Percentiles rank a stretch among this genome's conserved stretches.
Evolutionary conservation across 257 asterid species (phyloP).

Genomic region (Nicotiana otophora): DNA sequence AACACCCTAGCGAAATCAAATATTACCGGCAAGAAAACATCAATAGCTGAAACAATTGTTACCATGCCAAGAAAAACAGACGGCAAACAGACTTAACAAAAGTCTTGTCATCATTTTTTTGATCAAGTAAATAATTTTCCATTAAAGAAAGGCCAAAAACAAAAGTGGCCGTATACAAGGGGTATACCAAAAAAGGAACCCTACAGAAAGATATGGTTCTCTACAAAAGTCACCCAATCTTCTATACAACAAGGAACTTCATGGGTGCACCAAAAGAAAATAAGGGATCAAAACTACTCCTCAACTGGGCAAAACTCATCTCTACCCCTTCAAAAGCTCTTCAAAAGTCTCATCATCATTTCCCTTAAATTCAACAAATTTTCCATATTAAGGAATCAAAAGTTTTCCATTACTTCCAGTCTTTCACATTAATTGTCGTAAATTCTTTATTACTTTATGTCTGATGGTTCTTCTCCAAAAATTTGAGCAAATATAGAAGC

Average conservation of each 20-base stretch:
- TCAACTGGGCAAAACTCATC: too few relatives aligned
- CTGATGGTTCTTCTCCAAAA: not conserved
- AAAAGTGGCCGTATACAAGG: too few relatives aligned
- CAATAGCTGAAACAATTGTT: not conserved
- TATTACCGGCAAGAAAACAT: constrained; percentile 5
- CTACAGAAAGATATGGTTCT: too few relatives aligned
- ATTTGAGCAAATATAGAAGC: not conserved
- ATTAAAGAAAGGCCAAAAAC: too few relatives aligned
- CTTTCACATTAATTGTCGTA: not conserved
- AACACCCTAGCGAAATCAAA: constrained; percentile 42
- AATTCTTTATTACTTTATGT: not conserved
- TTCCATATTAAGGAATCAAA: not conserved
- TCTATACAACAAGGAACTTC: too few relatives aligned
- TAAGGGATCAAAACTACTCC: too few relatives aligned
- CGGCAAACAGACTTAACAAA: not conserved
- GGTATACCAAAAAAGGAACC: too few relatives aligned
- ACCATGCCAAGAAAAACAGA: not conserved
- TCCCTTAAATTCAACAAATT: not conserved
- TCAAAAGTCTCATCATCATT: not conserved
- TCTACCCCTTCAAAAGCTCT: too few relatives aligned
- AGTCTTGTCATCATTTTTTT: not conserved
- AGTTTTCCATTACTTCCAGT: not conserved
- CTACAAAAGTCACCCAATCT: too few relatives aligned
- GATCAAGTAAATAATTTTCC: too few relatives aligned
- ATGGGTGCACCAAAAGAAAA: too few relatives aligned